Evolutionary conservation across 352 stramenopile species (phyloP).

Genomic region (Phytophthora multivora): DNA sequence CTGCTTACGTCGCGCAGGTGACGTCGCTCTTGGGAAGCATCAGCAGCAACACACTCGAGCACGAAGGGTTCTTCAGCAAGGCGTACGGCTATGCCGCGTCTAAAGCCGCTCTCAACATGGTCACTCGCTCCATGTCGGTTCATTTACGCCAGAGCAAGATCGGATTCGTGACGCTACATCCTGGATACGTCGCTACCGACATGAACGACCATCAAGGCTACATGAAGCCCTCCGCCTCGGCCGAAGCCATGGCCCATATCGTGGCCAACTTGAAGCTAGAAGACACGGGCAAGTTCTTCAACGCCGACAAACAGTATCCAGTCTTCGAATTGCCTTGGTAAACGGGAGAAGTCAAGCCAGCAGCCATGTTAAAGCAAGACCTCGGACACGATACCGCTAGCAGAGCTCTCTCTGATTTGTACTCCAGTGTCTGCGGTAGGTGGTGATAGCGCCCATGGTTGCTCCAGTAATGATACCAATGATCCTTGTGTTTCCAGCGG

Average conservation of each 20-base stretch:
- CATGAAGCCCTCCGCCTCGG: neutral
- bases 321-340: neutral
- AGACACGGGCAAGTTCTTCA: slow-evolving; percentile 1
- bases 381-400: neutral
- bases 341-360: neutral
- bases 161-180: neutral
- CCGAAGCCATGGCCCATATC: neutral
- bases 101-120: neutral
- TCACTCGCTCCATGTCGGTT: neutral
- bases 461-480: slow-evolving; percentile 5
- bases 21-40: neutral
- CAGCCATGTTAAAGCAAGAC: neutral
- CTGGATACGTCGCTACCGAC: slow-evolving; percentile 1
- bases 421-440: neutral
- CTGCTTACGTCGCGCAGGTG: neutral
- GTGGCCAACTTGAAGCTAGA: neutral
- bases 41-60: neutral
- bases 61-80: neutral
- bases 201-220: neutral
- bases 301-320: neutral
- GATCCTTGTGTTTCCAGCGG: neutral
- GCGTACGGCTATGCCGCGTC: neutral
- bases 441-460: neutral
- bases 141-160: neutral
- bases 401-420: neutral